Evolutionary conservation across 148 eudicot species (phyloP).

Genomic region (Chenopodium quinoa): DNA sequence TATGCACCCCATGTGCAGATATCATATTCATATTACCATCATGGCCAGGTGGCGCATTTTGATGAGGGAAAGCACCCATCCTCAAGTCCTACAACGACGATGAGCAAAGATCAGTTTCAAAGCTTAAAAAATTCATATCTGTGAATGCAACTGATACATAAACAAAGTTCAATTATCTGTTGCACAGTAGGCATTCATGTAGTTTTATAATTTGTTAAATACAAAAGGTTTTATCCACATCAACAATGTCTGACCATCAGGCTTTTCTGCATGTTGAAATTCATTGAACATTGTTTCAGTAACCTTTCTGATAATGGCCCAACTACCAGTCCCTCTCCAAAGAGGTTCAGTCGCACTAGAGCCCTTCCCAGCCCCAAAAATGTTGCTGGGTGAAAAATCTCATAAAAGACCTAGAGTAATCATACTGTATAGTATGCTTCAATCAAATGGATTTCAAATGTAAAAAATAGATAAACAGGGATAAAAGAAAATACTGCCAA

Average conservation of each 20-base stretch:
- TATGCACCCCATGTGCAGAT: slow-evolving; percentile 46
- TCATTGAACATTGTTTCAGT: neutral
- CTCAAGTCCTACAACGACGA: slow-evolving; percentile 53
- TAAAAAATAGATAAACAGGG: neutral
- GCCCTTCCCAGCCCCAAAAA: neutral
- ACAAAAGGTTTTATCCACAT: neutral
- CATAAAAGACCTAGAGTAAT: neutral
- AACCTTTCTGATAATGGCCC: neutral
- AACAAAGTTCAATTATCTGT: neutral
- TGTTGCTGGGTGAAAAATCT: neutral
- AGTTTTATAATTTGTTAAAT: neutral
- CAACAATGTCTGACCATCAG: neutral
- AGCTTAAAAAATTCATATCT: neutral
- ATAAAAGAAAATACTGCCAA: neutral
- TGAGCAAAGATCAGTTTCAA: neutral
- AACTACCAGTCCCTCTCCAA: neutral
- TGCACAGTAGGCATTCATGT: neutral
- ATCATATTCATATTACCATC: slow-evolving; percentile 42
- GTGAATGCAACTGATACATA: neutral
- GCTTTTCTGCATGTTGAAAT: neutral
- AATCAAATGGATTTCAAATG: neutral
- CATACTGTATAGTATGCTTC: neutral
- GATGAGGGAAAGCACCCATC: slow-evolving; percentile 47
- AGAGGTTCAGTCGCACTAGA: neutral
- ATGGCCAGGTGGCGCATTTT: slow-evolving; percentile 41